Percentiles rank a stretch among this genome's conserved stretches.
Conservation (phyloP, 2,329 filamentous ascomycete genomes). For the Metarhizium robertsii region DNA sequence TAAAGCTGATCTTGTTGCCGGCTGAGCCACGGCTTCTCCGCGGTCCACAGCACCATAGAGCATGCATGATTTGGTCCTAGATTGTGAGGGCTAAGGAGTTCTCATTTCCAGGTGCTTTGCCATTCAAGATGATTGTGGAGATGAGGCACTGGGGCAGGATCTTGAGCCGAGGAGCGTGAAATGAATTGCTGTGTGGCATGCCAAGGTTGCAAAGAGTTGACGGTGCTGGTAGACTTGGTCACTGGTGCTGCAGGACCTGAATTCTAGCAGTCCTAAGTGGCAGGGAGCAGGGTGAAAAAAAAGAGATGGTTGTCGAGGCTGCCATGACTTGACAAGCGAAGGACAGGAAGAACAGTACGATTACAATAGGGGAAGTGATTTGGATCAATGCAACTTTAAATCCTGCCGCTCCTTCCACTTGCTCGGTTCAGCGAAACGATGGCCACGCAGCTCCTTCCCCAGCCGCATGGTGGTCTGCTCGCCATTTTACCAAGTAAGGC, state of each 20-base stretch:
- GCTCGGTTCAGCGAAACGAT: not conserved
- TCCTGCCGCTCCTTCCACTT: not conserved
- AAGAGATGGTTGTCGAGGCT: not conserved
- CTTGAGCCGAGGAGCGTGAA: not conserved
- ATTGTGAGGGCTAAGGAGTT: not conserved
- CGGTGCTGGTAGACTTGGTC: not conserved
- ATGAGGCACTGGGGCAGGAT: not conserved
- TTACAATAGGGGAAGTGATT: not conserved
- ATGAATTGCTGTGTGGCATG: not conserved
- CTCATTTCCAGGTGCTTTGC: not conserved
- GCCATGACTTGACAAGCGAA: not conserved
- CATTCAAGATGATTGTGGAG: not conserved
- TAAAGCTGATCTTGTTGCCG: constrained; percentile 6
- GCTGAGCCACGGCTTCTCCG: constrained; percentile 2
- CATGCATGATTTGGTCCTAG: constrained; percentile 7
- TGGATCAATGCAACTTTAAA: not conserved
- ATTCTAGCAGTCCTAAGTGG: not conserved
- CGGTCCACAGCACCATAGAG: constrained; percentile 16
- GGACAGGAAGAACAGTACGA: not conserved
- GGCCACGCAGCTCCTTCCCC: not conserved
- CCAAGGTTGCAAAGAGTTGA: not conserved
- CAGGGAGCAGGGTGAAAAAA: not conserved
- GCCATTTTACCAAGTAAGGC: too few relatives aligned
- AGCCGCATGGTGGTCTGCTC: too few relatives aligned
- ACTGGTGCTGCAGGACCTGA: not conserved